phyloP scores from a whole-genome alignment of 768 basidiomycete genomes.

The Suillus fuscotomentosus region DNA sequence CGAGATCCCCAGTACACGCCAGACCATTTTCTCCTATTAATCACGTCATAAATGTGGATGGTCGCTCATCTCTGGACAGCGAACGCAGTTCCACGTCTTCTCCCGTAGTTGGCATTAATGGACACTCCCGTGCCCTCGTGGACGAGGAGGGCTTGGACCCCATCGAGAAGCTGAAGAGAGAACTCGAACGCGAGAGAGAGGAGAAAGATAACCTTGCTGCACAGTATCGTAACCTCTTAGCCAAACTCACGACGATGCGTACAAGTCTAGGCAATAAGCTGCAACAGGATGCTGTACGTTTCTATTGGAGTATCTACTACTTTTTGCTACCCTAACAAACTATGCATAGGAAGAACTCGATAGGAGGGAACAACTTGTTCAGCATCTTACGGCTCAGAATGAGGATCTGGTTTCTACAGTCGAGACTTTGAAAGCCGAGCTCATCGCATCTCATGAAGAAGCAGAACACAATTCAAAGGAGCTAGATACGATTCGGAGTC shows the following conservation, averaged over 20 bases:
- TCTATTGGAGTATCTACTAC: neutral
- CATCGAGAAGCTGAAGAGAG: slow-evolving; percentile 60
- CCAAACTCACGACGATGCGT: slow-evolving; percentile 91
- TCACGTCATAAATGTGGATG: slow-evolving; percentile 20
- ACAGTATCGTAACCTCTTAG: slow-evolving; percentile 84
- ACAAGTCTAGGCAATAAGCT: slow-evolving; percentile 92
- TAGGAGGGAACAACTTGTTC: slow-evolving; percentile 81
- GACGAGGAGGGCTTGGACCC: slow-evolving; percentile 47
- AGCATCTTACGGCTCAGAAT: slow-evolving; percentile 74
- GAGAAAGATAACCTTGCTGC: slow-evolving; percentile 87
- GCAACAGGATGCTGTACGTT: slow-evolving; percentile 90
- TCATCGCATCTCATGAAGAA: slow-evolving; percentile 75
- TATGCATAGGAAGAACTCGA: slow-evolving; percentile 91
- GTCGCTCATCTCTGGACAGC: slow-evolving; percentile 47
- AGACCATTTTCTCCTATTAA: slow-evolving; percentile 30
- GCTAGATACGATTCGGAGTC: slow-evolving; percentile 63
- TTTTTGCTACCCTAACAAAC: neutral
- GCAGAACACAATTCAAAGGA: slow-evolving; percentile 67
- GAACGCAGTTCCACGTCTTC: slow-evolving; percentile 36
- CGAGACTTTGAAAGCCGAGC: slow-evolving; percentile 78
- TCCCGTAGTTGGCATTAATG: slow-evolving; percentile 32
- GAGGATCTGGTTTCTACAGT: slow-evolving; percentile 71
- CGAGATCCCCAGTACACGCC: slow-evolving; percentile 22
- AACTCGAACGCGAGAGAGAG: slow-evolving; percentile 70
- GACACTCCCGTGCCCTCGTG: slow-evolving; percentile 30